These are phyloP conservation scores for Colletotrichum zoysiae DNA, from an alignment of 2,329 filamentous ascomycete genomes.

Conservation along the genomic window DNA sequence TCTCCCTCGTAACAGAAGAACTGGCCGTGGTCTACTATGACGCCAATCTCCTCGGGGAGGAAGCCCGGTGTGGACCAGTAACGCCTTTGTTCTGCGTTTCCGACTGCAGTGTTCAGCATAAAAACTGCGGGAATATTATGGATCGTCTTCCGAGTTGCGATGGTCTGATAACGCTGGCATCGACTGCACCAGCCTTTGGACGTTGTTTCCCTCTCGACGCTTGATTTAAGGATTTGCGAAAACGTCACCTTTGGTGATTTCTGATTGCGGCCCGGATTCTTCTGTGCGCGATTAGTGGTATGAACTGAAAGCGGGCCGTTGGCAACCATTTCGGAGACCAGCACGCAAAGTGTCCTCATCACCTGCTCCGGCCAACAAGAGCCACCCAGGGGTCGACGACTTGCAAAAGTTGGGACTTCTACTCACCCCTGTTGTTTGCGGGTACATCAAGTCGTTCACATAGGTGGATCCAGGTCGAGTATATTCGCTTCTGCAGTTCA, in stretches of 20 bases:
- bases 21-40: slow-evolving; percentile 91
- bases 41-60: slow-evolving; percentile 92
- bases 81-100: slow-evolving; percentile 77
- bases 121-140: slow-evolving; percentile 86
- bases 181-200: slow-evolving; percentile 93
- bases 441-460: slow-evolving; percentile 89
- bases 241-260: slow-evolving; percentile 75
- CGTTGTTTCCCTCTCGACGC: slow-evolving; percentile 89
- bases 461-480: slow-evolving; percentile 82
- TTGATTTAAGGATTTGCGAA: slow-evolving; percentile 91
- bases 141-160: slow-evolving; percentile 87
- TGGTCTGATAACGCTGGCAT: slow-evolving; percentile 90
- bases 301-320: neutral
- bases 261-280: slow-evolving; percentile 61
- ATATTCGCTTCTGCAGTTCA: slow-evolving; percentile 88
- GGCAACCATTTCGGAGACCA: neutral
- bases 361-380: slow-evolving; percentile 38
- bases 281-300: slow-evolving; percentile 52
- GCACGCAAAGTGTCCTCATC: slow-evolving; percentile 15
- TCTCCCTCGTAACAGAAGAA: slow-evolving; percentile 96
- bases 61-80: slow-evolving; percentile 92
- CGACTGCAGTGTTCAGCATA: slow-evolving; percentile 86
- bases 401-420: no score
- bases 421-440: slow-evolving; percentile 28
- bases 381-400: neutral